phyloP scores from a whole-genome alignment of 306 rosid species.

The Morella rubra region DNA sequence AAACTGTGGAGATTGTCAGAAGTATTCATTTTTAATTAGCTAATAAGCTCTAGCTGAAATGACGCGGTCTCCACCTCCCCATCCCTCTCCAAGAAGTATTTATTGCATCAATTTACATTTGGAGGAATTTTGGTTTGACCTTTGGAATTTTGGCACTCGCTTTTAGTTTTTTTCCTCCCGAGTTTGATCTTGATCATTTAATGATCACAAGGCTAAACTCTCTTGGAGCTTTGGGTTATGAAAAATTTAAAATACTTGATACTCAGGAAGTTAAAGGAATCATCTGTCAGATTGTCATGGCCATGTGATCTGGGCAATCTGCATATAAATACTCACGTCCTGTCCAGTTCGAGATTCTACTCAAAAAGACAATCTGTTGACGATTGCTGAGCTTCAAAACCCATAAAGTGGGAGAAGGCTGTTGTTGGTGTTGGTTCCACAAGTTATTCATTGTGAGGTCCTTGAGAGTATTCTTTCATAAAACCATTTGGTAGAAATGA shows the following conservation, averaged over 20 bases:
- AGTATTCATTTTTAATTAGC: neutral
- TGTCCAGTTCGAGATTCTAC: neutral
- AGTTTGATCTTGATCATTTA: neutral
- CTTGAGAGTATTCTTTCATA: neutral
- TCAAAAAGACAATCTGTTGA: neutral
- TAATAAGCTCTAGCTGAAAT: neutral
- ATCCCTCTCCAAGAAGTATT: neutral
- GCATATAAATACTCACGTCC: neutral
- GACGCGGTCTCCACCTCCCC: neutral
- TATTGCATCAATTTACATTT: no score
- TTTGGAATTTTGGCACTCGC: neutral
- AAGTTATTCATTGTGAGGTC: no score
- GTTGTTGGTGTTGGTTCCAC: neutral
- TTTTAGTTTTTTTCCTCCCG: neutral
- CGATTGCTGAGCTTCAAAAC: neutral
- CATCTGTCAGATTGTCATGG: neutral
- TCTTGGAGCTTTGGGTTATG: no score
- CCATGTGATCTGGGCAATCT: neutral
- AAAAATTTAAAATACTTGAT: no score
- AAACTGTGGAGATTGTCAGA: neutral
- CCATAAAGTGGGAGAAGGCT: neutral
- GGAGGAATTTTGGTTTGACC: neutral
- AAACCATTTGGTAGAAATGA: neutral
- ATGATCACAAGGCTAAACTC: no score
- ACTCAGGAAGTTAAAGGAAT: no score